These are phyloP conservation scores for Tanacetum coccineum DNA, from an alignment of 129 eudicot genomes.

Conservation along the genomic window DNA sequence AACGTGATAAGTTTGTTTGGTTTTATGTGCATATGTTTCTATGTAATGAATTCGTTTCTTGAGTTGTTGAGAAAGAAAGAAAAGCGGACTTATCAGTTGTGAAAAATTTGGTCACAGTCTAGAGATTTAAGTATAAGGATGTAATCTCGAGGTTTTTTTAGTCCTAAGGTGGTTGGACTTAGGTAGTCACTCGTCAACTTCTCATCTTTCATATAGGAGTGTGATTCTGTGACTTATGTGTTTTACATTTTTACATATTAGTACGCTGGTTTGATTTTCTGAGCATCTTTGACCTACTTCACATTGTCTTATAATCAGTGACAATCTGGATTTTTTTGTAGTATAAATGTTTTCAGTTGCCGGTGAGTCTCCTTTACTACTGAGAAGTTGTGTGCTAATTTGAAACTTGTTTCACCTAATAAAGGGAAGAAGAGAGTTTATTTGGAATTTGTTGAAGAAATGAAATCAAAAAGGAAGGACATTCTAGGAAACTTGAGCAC, in stretches of 20 bases:
- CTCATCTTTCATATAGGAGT: background rate
- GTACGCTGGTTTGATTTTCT: background rate
- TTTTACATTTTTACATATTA: background rate
- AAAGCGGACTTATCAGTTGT: background rate
- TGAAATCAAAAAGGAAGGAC: background rate
- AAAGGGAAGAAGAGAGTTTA: too few relatives aligned
- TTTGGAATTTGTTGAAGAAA: too few relatives aligned
- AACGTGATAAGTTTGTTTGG: background rate
- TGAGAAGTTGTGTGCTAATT: background rate
- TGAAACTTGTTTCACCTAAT: too few relatives aligned
- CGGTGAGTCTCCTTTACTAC: too few relatives aligned
- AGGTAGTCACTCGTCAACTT: background rate
- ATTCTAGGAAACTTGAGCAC: background rate
- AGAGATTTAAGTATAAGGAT: background rate
- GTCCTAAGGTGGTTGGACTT: constrained; percentile 1
- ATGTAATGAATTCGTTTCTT: background rate
- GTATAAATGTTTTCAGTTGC: constrained; percentile 3
- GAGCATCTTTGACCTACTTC: constrained; percentile 12
- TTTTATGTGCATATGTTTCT: background rate
- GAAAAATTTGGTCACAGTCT: background rate
- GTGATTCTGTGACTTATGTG: background rate
- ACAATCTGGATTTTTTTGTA: background rate
- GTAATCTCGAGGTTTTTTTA: background rate
- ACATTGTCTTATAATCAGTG: background rate
- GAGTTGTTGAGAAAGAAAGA: background rate